Percentiles rank a stretch among this genome's conserved stretches.
Conservation (phyloP, 2,329 filamentous ascomycete species). For the Phialophora macrospora region DNA sequence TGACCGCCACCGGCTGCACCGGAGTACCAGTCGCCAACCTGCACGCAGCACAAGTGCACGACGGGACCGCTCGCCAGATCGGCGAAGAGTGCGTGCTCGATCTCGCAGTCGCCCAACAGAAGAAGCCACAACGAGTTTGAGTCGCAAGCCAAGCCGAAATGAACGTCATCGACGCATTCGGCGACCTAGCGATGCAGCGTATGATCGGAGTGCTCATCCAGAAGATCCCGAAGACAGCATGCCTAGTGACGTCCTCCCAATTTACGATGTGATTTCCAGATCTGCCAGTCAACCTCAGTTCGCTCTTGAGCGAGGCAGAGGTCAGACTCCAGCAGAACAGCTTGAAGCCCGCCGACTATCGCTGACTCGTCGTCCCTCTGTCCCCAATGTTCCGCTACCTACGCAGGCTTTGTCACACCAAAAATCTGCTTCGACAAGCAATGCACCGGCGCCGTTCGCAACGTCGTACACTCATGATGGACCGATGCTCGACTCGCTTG, state of each 20-base stretch:
- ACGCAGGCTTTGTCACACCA: conserved; percentile 51
- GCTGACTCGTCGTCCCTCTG: conserved; percentile 77
- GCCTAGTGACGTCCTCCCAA: not conserved
- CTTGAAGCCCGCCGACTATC: conserved; percentile 87
- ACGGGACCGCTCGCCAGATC: conserved; percentile 55
- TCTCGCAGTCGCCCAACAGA: conserved; percentile 46
- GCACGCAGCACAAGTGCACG: conserved; percentile 52
- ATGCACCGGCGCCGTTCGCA: conserved; percentile 41
- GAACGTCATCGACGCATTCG: conserved; percentile 26
- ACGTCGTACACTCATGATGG: conserved; percentile 52
- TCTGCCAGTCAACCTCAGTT: conserved; percentile 32
- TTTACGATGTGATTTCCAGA: conserved; percentile 15
- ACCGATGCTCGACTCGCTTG: conserved; percentile 45
- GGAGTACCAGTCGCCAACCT: conserved; percentile 52
- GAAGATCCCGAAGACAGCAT: conserved; percentile 26
- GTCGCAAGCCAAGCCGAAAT: conserved; percentile 28
- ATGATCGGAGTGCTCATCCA: conserved; percentile 28
- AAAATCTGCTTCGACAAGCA: conserved; percentile 46
- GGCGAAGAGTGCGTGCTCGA: conserved; percentile 43
- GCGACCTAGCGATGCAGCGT: conserved; percentile 27
- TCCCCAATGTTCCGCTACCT: conserved; percentile 79
- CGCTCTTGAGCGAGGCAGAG: conserved; percentile 70
- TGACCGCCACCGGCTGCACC: conserved; percentile 53
- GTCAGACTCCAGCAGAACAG: conserved; percentile 78
- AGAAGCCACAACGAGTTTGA: conserved; percentile 33